These are phyloP conservation scores for Pyrus pyrifolia DNA, from an alignment of 306 rosid species.

Conservation along the genomic window DNA sequence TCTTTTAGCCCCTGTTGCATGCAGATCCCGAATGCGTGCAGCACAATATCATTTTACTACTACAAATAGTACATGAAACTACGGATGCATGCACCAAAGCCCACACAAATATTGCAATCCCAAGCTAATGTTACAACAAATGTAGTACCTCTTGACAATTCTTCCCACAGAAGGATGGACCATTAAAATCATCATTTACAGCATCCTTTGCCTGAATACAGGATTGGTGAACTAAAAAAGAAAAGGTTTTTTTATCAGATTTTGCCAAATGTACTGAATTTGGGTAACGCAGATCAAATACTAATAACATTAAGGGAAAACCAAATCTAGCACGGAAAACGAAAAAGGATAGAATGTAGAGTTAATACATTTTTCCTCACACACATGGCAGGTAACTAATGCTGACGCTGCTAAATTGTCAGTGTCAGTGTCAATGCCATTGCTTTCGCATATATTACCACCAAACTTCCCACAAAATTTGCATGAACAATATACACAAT, in stretches of 20 bases:
- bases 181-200: slow-evolving; percentile 21
- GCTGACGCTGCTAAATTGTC: slow-evolving; percentile 14
- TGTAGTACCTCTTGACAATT: slow-evolving; percentile 63
- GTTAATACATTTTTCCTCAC: slow-evolving; percentile 76
- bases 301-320: background rate
- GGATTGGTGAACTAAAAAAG: slow-evolving; percentile 57
- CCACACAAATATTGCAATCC: background rate
- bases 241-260: background rate
- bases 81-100: background rate
- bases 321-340: background rate
- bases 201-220: slow-evolving; percentile 43
- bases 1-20: background rate
- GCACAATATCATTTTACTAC: background rate
- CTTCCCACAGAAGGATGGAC: slow-evolving; percentile 56
- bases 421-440: slow-evolving; percentile 15
- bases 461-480: slow-evolving; percentile 67
- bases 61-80: slow-evolving; percentile 3
- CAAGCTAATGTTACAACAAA: slow-evolving; percentile 10
- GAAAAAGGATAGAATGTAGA: background rate
- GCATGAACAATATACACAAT: slow-evolving; percentile 87
- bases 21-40: background rate
- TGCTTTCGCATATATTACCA: slow-evolving; percentile 27
- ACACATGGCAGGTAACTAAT: slow-evolving; percentile 51
- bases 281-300: background rate
- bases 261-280: background rate